Percentiles rank a stretch among this genome's conserved stretches.
Conservation (phyloP, 208 protist genomes). For the Lotmaria passim region DNA sequence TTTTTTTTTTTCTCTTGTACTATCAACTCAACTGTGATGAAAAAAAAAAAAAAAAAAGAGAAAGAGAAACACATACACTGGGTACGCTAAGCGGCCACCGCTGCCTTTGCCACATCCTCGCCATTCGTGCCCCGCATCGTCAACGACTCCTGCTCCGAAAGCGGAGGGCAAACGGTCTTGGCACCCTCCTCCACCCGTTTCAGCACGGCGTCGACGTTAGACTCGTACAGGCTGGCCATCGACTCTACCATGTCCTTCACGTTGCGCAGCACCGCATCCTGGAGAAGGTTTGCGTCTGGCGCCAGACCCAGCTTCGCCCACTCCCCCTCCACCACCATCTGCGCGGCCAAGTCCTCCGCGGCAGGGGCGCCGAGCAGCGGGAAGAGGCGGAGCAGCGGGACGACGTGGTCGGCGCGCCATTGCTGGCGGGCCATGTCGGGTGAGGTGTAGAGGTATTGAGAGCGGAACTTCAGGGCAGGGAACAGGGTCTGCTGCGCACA, state of each 20-base stretch:
- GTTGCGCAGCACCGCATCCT: conserved; percentile 61
- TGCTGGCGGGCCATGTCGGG: conserved; percentile 79
- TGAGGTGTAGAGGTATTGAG: conserved; percentile 83
- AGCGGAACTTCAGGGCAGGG: conserved; percentile 79
- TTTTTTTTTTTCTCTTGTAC: too few species aligned
- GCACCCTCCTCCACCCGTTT: conserved; percentile 75
- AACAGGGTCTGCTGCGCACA: conserved; percentile 82
- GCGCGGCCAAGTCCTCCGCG: conserved; percentile 81
- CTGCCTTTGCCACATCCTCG: conserved; percentile 14
- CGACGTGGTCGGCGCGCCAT: conserved; percentile 78
- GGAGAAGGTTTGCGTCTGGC: conserved; percentile 61
- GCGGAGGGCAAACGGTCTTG: conserved; percentile 54
- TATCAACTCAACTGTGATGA: not conserved
- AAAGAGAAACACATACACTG: not conserved
- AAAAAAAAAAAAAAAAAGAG: not conserved
- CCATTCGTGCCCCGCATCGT: conserved; percentile 19
- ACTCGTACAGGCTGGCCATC: conserved; percentile 61
- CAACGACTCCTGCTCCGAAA: conserved; percentile 60
- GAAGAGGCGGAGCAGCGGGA: conserved; percentile 87
- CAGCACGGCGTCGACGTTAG: conserved; percentile 56
- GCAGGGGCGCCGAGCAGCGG: conserved; percentile 65
- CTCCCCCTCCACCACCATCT: conserved; percentile 79
- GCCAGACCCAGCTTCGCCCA: conserved; percentile 67
- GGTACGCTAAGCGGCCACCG: not conserved
- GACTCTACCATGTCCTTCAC: conserved; percentile 71